Conservation (phyloP, 2,329 filamentous ascomycete species). For the Aspergillus bombycis region DNA sequence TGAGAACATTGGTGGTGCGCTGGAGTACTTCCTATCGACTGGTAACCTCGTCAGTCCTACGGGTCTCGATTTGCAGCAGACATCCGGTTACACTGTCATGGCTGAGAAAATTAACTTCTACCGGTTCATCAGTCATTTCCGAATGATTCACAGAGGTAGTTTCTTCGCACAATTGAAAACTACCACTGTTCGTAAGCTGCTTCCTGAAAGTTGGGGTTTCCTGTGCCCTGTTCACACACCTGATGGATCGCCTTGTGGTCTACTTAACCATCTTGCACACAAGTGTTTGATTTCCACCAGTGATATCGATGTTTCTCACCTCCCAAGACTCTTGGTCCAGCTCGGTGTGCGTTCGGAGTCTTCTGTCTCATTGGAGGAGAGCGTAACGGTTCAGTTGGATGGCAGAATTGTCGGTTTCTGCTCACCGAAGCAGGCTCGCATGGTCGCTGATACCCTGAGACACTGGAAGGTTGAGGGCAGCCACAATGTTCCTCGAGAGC, state of each 20-base stretch:
- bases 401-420: slow-evolving; percentile 90
- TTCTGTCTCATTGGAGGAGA: slow-evolving; percentile 78
- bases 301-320: slow-evolving; percentile 70
- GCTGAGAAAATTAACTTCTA: slow-evolving; percentile 99
- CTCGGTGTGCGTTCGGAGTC: slow-evolving; percentile 78
- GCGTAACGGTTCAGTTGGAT: slow-evolving; percentile 86
- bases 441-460: slow-evolving; percentile 82
- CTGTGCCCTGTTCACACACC: slow-evolving; percentile 96
- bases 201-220: slow-evolving; percentile 98
- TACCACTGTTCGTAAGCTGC: slow-evolving; percentile 90
- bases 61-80: slow-evolving; percentile 91
- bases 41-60: slow-evolving; percentile 91
- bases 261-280: slow-evolving; percentile 93
- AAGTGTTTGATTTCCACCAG: slow-evolving; percentile 88
- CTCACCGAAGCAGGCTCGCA: slow-evolving; percentile 76
- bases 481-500: slow-evolving; percentile 75
- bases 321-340: slow-evolving; percentile 74
- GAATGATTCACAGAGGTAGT: slow-evolving; percentile 97
- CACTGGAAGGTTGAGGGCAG: slow-evolving; percentile 94
- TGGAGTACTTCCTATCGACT: slow-evolving; percentile 96
- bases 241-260: slow-evolving; percentile 90
- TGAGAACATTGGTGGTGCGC: slow-evolving; percentile 80
- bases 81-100: slow-evolving; percentile 92
- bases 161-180: slow-evolving; percentile 99
- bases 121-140: slow-evolving; percentile 97